Evolutionary conservation across 345 rosid species (phyloP), one percentile per base, ranked within the genome.

Genomic region (Balakata baccata): DNA sequence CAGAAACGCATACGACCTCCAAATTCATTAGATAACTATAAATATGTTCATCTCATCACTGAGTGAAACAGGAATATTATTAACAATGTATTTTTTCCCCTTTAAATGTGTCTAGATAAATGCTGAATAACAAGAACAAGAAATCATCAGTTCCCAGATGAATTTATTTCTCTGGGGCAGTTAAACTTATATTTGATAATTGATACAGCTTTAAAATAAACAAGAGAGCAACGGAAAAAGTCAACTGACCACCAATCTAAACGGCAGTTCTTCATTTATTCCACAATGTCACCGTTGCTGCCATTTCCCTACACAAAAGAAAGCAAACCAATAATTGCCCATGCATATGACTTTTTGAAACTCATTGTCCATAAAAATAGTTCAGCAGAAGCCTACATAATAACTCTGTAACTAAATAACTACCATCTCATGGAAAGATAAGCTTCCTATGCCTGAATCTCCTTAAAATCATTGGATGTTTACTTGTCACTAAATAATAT

Each of bases 251-350:
- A 22, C 62, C 46, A 49, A n/a, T 34, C 17, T 49, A 23, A 64
- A 46, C 60, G 5, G 61, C 58, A 54, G 72, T 49, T 56, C 79
- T 76, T 65, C 75, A 47, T 34, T 71, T 64, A 71, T 71, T 49
- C 70, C 51, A 54, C 3, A 51, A 63, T 39, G 20, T 60, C 66
- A 56, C 4, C 41, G 20, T 45, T n/a, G 51, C 39, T 14, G 64
- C 41, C 66, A 64, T 41, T 53, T 77, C 22, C 75, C 75, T 77
- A 16, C 79, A 56, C 20, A 25, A 16, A 74, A 29, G 25, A 66
- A 45, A 6, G 25, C 34, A 58, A 56, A 45, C 18, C 14, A 50
- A 57, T 53, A 13, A 66, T 43, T 66, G 58, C 66, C 11, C 54
- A 12, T 14, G 11, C 37, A 41, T 12, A 41, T 53, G 49, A 25